Base-by-base conservation (phyloP, 352 stramenopile genomes). In the Discostella stelligera region DNA sequence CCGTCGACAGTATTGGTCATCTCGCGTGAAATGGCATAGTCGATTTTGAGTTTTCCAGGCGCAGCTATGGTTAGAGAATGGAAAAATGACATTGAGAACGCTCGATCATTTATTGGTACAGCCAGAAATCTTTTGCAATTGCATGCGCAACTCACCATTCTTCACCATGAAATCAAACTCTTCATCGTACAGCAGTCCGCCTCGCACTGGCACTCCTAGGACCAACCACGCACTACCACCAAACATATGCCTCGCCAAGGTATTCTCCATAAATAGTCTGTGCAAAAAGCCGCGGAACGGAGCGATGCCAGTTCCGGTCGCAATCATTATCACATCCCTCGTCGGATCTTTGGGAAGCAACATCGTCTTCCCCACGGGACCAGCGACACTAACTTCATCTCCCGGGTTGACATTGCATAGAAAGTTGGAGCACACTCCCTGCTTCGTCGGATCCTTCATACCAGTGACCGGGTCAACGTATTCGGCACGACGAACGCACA, bases 341-440 rank as follows among this genome's bases (percentile, higher is more conserved):
- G 87, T 89, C 30, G 91, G 89, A 72, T 94, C 88, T 74, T 94
- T 88, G 74, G 91, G 93, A 82, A 96, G 90, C 50, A 96, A 86
- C 90, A 95, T 94, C 20, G 95, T 90, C 83, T 96, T 96, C 70
- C 93, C 93, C 14, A 90, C 88, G 27, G 93, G 93, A 80, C 93
- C 93, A 53, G 93, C 95, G 81, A 96, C 89, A 27, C 71, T 80
- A 30, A 96, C 79, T 79, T 94, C 85, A 70, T 86, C 83, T 67
- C 90, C 90, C 9, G 93, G 89, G 0, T 82, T 61, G 73, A 90
- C 86, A 79, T 96, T 91, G 75, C 93, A 96, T 8, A 96, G 75
- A 81, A 94, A 96, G 89, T 96, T 96, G 79, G 90, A 95, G 84
- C 87, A 96, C 71, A 96, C 86, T 63, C 93, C 93, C 86, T 95